Evolutionary conservation across 768 basidiomycete species (phyloP).

Genomic region (Boletus rubropictus): DNA sequence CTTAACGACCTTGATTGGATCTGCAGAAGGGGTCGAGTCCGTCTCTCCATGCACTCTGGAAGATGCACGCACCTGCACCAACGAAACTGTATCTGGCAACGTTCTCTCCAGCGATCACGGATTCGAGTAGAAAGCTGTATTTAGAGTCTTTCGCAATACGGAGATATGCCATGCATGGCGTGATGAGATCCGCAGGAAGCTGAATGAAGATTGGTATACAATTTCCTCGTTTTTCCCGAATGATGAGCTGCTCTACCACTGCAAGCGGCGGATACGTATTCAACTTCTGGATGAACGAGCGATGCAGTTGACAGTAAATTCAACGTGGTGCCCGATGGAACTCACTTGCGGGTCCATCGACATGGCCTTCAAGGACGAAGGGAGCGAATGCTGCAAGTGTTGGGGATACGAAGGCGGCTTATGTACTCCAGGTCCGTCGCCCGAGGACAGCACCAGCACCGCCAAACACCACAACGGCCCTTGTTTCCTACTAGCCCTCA

Average conservation of each 20-base stretch:
- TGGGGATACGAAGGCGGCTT: neutral
- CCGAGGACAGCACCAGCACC: neutral
- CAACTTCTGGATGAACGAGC: conserved; percentile 50
- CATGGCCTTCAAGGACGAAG: neutral
- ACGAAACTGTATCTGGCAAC: conserved; percentile 94
- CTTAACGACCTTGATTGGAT: conserved; percentile 88
- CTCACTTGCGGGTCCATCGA: conserved; percentile 50
- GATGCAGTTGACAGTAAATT: conserved; percentile 50
- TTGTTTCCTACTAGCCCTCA: neutral
- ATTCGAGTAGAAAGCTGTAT: conserved; percentile 93
- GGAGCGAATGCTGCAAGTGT: neutral
- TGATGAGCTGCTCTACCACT: conserved; percentile 70
- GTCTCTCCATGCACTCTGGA: neutral
- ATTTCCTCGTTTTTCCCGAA: conserved; percentile 81
- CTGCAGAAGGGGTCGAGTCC: conserved; percentile 35
- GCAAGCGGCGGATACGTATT: conserved; percentile 66
- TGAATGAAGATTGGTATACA: conserved; percentile 90
- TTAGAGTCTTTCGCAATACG: conserved; percentile 87
- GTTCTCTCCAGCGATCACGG: conserved; percentile 84
- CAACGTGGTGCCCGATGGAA: neutral
- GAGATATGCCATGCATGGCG: conserved; percentile 95
- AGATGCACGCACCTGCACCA: conserved; percentile 67
- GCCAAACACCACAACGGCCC: neutral
- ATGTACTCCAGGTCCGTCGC: too few species aligned
- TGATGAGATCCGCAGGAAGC: conserved; percentile 92